A percentile compares a stretch with the other conserved stretches of the same genome.
phyloP scores from a whole-genome alignment of 768 basidiomycete genomes.

The Pleurotus giganteus region DNA sequence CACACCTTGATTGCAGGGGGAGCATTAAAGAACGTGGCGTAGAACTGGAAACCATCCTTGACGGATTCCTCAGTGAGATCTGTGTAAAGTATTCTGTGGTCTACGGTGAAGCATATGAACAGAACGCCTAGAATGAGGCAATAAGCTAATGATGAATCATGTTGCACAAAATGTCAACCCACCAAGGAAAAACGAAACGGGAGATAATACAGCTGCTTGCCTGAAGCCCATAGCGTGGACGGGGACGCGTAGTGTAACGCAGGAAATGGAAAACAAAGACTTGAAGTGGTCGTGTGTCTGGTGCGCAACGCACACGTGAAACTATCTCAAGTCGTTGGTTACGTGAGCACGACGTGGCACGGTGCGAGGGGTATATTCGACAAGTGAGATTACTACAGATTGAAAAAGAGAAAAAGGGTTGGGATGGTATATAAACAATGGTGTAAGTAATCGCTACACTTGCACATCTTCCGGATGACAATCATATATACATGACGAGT shows the following conservation, averaged over 20 bases:
- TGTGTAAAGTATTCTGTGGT: slow-evolving; percentile 80
- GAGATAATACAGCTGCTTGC: slow-evolving; percentile 83
- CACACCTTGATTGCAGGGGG: slow-evolving; percentile 91
- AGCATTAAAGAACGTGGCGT: slow-evolving; percentile 89
- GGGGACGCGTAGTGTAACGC: not conserved
- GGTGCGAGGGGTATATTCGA: not conserved
- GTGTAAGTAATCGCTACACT: slow-evolving; percentile 8
- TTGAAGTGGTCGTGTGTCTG: not conserved
- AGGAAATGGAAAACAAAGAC: too few species aligned
- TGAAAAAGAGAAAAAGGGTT: not conserved
- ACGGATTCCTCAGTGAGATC: slow-evolving; percentile 61
- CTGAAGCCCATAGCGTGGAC: slow-evolving; percentile 66
- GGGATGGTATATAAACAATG: slow-evolving; percentile 3
- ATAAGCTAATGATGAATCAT: slow-evolving; percentile 10
- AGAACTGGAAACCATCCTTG: slow-evolving; percentile 84
- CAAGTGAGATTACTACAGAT: slow-evolving; percentile 7
- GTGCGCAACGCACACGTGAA: not conserved
- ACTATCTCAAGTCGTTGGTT: too few species aligned
- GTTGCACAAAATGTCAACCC: slow-evolving; percentile 25
- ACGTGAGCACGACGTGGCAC: not conserved
- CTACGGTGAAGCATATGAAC: slow-evolving; percentile 84
- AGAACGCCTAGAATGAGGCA: slow-evolving; percentile 54
- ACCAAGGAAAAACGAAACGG: slow-evolving; percentile 91
- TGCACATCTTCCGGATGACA: not conserved
- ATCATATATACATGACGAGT: not conserved